These are phyloP conservation scores for Fusarium solani-melongenae DNA, from an alignment of 2,329 filamentous ascomycete species.

Conservation along the genomic window DNA sequence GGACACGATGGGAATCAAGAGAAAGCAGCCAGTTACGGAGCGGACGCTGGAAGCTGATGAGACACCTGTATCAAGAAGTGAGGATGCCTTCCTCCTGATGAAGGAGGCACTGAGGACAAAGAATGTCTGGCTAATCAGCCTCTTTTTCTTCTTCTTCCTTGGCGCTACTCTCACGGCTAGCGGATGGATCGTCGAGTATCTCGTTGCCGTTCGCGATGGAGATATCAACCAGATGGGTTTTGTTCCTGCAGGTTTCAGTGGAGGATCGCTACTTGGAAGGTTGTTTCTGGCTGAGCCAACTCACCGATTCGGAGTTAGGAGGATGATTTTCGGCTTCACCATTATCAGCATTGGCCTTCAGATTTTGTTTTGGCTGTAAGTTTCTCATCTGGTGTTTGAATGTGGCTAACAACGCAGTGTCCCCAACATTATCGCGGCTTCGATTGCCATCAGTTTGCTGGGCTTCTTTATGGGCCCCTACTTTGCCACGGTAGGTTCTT, in stretches of 20 bases:
- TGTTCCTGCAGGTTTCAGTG: conserved; percentile 69
- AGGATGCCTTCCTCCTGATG: conserved; percentile 56
- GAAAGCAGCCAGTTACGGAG: conserved; percentile 11
- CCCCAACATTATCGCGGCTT: conserved; percentile 59
- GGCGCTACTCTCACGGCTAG: conserved; percentile 65
- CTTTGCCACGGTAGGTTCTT: conserved; percentile 62
- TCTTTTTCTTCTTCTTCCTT: conserved; percentile 74
- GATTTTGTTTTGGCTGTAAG: conserved; percentile 69
- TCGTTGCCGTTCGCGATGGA: conserved; percentile 69
- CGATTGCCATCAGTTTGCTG: conserved; percentile 64
- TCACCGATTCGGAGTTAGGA: conserved; percentile 66
- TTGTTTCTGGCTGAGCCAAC: conserved; percentile 69
- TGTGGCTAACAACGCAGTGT: conserved; percentile 44
- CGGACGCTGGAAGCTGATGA: conserved; percentile 17
- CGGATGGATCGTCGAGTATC: conserved; percentile 74
- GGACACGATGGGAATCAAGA: conserved; percentile 54
- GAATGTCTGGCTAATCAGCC: conserved; percentile 67
- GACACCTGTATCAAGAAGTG: conserved; percentile 18
- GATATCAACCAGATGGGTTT: conserved; percentile 69
- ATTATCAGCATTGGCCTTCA: conserved; percentile 64
- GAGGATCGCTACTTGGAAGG: conserved; percentile 67
- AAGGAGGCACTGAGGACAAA: conserved; percentile 56
- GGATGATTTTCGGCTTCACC: conserved; percentile 67
- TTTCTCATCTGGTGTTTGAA: neutral
- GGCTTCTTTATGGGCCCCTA: conserved; percentile 69